A percentile compares a stretch with the other conserved stretches of the same genome.
These are phyloP conservation scores for Fusarium piperis DNA, from an alignment of 2,329 filamentous ascomycete genomes.

Conservation along the genomic window DNA sequence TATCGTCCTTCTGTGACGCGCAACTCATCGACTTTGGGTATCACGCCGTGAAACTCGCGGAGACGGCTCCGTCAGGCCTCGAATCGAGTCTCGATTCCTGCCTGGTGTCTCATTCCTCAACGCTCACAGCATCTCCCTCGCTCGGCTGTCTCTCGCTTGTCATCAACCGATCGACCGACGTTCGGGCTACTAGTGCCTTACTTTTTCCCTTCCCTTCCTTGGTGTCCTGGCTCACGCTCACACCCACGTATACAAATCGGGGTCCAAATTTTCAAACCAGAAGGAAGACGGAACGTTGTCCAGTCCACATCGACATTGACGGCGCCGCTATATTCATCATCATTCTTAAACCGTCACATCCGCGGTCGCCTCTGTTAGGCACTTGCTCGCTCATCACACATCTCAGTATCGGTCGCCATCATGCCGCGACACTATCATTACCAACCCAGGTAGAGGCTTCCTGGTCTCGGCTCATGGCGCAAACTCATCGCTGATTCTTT, in stretches of 20 bases:
- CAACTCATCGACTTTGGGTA: conserved; percentile 8
- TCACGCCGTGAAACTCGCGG: conserved; percentile 5
- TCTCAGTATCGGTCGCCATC: conserved; percentile 15
- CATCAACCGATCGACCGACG: conserved; percentile 12
- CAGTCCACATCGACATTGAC: background rate
- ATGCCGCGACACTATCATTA: conserved; percentile 45
- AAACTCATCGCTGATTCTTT: conserved; percentile 27
- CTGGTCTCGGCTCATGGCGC: background rate
- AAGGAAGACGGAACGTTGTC: conserved; percentile 8
- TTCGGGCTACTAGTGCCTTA: conserved; percentile 14
- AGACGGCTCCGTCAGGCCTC: conserved; percentile 6
- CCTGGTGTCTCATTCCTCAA: conserved; percentile 7
- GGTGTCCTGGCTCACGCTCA: conserved; percentile 5
- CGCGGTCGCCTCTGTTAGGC: conserved; percentile 8
- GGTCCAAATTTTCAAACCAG: conserved; percentile 20
- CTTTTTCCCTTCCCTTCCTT: conserved; percentile 4
- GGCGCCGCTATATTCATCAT: conserved; percentile 1
- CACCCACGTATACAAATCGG: background rate
- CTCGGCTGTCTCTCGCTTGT: conserved; percentile 16
- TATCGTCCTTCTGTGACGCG: conserved; percentile 10
- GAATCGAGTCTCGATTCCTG: conserved; percentile 14
- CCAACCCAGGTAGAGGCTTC: conserved; percentile 37
- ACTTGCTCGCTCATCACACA: conserved; percentile 13
- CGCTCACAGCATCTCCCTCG: conserved; percentile 5
- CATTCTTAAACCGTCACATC: background rate